A percentile compares a stretch with the other conserved stretches of the same genome.
Evolutionary conservation across 2,329 filamentous ascomycete genomes (phyloP).

Genomic region (Sporothrix inflata): DNA sequence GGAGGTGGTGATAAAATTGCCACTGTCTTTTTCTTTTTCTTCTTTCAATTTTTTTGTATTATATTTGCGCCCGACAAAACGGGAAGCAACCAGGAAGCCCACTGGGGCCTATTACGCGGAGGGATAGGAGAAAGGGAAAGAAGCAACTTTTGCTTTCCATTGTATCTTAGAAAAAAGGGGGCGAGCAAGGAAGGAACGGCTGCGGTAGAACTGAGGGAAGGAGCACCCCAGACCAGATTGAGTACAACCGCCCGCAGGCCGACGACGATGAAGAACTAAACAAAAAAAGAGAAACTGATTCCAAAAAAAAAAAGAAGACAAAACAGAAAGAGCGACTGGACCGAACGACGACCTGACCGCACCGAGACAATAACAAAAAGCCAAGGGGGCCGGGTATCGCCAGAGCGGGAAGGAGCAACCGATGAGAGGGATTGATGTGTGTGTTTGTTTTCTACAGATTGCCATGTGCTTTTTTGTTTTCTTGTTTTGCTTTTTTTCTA

Average conservation of each 20-base stretch:
- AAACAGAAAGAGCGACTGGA: not conserved
- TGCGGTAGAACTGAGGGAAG: conserved; percentile 5
- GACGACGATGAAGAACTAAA: not conserved
- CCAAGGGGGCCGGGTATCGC: not conserved
- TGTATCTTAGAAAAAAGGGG: conserved; percentile 5
- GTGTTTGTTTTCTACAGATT: not conserved
- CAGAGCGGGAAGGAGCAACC: conserved; percentile 11
- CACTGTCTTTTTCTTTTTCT: not conserved
- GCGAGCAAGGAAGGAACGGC: not conserved
- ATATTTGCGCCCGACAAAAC: conserved; percentile 3
- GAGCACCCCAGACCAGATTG: conserved; percentile 5
- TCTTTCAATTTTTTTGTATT: not conserved
- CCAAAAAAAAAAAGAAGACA: not conserved
- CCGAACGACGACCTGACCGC: not conserved
- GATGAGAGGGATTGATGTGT: not conserved
- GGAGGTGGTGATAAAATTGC: not conserved
- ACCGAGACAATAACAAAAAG: conserved; percentile 5
- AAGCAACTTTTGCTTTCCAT: not conserved
- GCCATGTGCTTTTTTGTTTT: not conserved
- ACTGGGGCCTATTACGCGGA: not conserved
- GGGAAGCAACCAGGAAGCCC: not conserved
- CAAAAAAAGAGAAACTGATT: not conserved
- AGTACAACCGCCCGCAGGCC: not conserved
- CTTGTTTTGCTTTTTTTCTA: not conserved
- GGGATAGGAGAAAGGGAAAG: not conserved